Percentiles rank a stretch among this genome's conserved stretches.
Conservation (phyloP, 1,284 basidiomycete genomes). For the Ceratobasidium papillatum region DNA sequence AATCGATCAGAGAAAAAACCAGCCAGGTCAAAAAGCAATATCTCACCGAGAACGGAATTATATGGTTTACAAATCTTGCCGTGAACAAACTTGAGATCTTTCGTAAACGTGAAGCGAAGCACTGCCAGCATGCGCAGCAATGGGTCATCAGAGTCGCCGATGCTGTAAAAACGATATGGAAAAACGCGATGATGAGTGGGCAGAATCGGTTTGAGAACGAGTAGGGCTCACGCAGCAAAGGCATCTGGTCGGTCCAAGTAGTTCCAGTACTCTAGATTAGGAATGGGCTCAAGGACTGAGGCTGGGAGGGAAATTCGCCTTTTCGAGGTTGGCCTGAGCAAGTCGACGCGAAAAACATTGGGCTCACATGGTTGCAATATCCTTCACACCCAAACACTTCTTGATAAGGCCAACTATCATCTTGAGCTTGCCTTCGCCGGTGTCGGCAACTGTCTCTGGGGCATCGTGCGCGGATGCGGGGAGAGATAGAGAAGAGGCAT, state of each 20-base stretch:
- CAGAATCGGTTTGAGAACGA: neutral
- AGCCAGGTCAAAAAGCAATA: slow-evolving; percentile 19
- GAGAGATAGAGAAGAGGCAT: slow-evolving; percentile 29
- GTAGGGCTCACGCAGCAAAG: slow-evolving; percentile 79
- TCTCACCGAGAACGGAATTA: slow-evolving; percentile 83
- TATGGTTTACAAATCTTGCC: slow-evolving; percentile 96
- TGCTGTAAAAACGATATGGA: slow-evolving; percentile 55
- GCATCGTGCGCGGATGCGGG: slow-evolving; percentile 27
- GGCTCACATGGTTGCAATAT: slow-evolving; percentile 86
- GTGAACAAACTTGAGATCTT: slow-evolving; percentile 93
- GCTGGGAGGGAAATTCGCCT: slow-evolving; percentile 91
- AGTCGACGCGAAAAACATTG: slow-evolving; percentile 13
- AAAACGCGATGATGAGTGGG: neutral
- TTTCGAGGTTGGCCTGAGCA: neutral
- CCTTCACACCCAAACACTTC: slow-evolving; percentile 87
- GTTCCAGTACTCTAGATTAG: slow-evolving; percentile 95
- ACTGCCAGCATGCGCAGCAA: slow-evolving; percentile 93
- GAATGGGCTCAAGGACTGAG: slow-evolving; percentile 88
- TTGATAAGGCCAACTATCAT: slow-evolving; percentile 89
- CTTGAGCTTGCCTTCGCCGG: slow-evolving; percentile 80
- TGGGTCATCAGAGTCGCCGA: slow-evolving; percentile 90
- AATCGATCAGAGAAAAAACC: neutral
- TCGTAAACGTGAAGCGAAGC: slow-evolving; percentile 88
- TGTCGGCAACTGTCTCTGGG: slow-evolving; percentile 20
- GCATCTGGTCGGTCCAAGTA: slow-evolving; percentile 94